Evolutionary conservation across 345 rosid genomes (phyloP).

Genomic region (Citrus cavaleriei): DNA sequence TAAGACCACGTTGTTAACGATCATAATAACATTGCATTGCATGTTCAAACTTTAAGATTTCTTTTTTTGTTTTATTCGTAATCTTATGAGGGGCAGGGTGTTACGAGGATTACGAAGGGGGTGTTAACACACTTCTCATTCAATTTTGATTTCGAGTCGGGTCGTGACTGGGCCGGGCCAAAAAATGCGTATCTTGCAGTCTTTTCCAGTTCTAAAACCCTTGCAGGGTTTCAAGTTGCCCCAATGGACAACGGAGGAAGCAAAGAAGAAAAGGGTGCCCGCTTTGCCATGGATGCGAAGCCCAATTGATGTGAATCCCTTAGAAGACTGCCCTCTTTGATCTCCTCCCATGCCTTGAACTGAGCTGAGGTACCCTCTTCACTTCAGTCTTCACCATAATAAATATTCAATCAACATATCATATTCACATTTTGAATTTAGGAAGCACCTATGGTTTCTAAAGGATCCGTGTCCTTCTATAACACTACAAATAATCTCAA

Average conservation of each 20-base stretch:
- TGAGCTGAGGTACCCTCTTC: conserved; percentile 52
- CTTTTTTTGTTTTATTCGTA: too few species aligned
- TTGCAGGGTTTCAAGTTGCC: background rate
- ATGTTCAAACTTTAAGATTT: too few species aligned
- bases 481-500: background rate
- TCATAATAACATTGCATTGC: too few species aligned
- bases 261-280: conserved; percentile 35
- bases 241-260: conserved; percentile 18
- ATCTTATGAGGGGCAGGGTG: too few species aligned
- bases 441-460: background rate
- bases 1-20: too few species aligned
- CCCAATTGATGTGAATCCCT: conserved; percentile 55
- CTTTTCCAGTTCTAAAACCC: background rate
- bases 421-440: background rate
- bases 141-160: too few species aligned
- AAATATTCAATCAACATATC: background rate
- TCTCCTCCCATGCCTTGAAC: conserved; percentile 67
- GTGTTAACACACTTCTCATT: too few species aligned
- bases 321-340: conserved; percentile 55
- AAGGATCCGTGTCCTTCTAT: background rate
- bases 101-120: too few species aligned
- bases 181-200: too few species aligned
- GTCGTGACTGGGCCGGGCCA: background rate
- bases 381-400: background rate
- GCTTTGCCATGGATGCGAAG: conserved; percentile 93